Percentiles rank a stretch among this genome's conserved stretches.
phyloP scores from a whole-genome alignment of 2,329 filamentous ascomycete species.

The Diplocarpon mali region DNA sequence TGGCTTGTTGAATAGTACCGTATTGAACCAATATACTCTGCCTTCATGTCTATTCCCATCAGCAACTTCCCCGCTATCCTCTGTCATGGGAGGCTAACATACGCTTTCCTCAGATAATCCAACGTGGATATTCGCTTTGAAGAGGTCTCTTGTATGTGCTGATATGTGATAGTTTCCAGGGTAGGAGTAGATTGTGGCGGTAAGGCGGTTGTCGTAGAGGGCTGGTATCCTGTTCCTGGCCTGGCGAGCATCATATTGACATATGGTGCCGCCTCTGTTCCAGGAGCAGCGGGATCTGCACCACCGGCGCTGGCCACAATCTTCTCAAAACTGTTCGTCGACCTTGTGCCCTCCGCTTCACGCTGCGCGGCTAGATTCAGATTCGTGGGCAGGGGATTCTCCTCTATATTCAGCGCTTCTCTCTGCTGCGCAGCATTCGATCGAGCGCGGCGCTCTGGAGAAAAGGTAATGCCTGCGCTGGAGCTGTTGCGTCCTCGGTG shows the following conservation, averaged over 20 bases:
- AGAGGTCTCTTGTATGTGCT: slow-evolving; percentile 71
- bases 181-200: slow-evolving; percentile 24
- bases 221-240: slow-evolving; percentile 21
- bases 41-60: slow-evolving; percentile 63
- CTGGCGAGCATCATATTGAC: slow-evolving; percentile 27
- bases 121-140: slow-evolving; percentile 90
- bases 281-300: slow-evolving; percentile 17
- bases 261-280: slow-evolving; percentile 21
- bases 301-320: slow-evolving; percentile 10
- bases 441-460: slow-evolving; percentile 16
- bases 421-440: slow-evolving; percentile 12
- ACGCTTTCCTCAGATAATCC: slow-evolving; percentile 89
- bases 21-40: slow-evolving; percentile 96
- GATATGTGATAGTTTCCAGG: slow-evolving; percentile 31
- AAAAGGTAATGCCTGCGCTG: slow-evolving; percentile 16
- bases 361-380: not conserved
- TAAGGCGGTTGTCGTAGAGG: slow-evolving; percentile 12
- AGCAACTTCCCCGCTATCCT: not conserved
- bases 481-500: slow-evolving; percentile 34
- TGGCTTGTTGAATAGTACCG: slow-evolving; percentile 75
- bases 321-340: slow-evolving; percentile 17
- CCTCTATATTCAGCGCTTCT: slow-evolving; percentile 4
- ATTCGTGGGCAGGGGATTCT: slow-evolving; percentile 9
- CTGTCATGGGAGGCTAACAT: slow-evolving; percentile 30
- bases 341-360: slow-evolving; percentile 8